Base-by-base conservation (phyloP, 2,329 filamentous ascomycete species). In the Ceratocystis alfenasii region DNA sequence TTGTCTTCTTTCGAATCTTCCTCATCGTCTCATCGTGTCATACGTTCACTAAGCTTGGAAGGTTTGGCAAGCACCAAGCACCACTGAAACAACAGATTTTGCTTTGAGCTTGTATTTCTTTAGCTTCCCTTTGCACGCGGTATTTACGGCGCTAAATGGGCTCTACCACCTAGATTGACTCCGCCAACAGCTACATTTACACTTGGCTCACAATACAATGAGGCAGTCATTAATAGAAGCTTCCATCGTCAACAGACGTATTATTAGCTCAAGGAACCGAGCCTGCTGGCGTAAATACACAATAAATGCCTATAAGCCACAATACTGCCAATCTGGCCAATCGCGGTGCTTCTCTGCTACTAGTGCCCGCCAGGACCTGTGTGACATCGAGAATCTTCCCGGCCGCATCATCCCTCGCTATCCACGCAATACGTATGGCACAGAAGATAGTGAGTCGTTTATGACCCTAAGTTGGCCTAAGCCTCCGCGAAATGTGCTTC, bases 351-450 rank as follows among this genome's bases (percentile, higher is more conserved):
- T 87, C 71, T 82, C 82, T 5, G 75, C 75, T 7, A 81, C 82
- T 2, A 65, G 74, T 12, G 65, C 69, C 15, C 76, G 77, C 68
- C 74, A 70, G 67, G 76, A 82, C 70, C 78, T 87, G 28, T 77
- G 78, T 70, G 78, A 82, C 70, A 74, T 79, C 30, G 74, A 77
- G 4, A 46, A 74, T 25, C 77, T 87, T 5, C 80, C 80, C 2
- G 74, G 80, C 60, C 81, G 86, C 65, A 78, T 86, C 55, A 74
- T 81, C n/a, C 86, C 87, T 8, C 79, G 77, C 69, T 89, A 87
- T 74, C 25, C 28, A 10, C 80, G 83, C 75, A 81, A 86, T 76
- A 83, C 77, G 69, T 36, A 30, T 33, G 41, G 60, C 41, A 28
- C 59, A 6, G 59, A 36, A 20, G 55, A 67, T 25, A 77, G 77